Base-by-base conservation (phyloP, 2,329 filamentous ascomycete genomes). In the Pestalotiopsis sp. region DNA sequence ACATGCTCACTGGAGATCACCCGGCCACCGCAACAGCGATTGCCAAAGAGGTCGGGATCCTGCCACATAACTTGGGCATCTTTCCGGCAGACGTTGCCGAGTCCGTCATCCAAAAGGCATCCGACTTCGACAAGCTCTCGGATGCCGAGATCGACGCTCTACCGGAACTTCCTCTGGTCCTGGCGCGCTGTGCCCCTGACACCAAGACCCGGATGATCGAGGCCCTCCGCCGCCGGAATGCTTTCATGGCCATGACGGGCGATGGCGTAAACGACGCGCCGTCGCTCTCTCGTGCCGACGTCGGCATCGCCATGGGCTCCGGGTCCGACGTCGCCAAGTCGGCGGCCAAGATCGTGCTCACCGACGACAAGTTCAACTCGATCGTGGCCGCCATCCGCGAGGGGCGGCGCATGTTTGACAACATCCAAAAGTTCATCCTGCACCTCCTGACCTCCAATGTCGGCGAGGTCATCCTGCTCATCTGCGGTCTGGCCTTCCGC, bases 201-300 rank as follows among this genome's bases (percentile, higher is more conserved):
- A 97, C 94, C 52, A 97, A 97, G 81, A 93, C 94, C 4, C 90
- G 93, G 69, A 97, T 97, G 93, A 95, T 97, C 65, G 93, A 95
- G 73, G 93, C 94, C 5, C 87, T 97, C 17, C 92, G 95, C 72
- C 89, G 94, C 17, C 91, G 93, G 56, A 86, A 88, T 25, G 87
- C 88, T 23, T 95, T 92, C 79, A 93, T 91, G 79, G 93, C 93
- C 69, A 96, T 97, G 93, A 96, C 93, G 20, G 93, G 93, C 69
- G 93, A 97, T 74, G 93, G 93, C 61, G 93, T 96, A 71, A 97
- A 97, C 76, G 93, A 97, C 76, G 92, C 92, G 2, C 93, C 93
- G 0, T 94, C 92, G 4, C 85, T 97, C 41, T 93, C 93, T 73
- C 87, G 89, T 59, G 92, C 93, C 2, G 94, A 97, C 76, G 93